Evolutionary conservation across 148 eudicot genomes (phyloP).

Genomic region (Pharnaceum exiguum): DNA sequence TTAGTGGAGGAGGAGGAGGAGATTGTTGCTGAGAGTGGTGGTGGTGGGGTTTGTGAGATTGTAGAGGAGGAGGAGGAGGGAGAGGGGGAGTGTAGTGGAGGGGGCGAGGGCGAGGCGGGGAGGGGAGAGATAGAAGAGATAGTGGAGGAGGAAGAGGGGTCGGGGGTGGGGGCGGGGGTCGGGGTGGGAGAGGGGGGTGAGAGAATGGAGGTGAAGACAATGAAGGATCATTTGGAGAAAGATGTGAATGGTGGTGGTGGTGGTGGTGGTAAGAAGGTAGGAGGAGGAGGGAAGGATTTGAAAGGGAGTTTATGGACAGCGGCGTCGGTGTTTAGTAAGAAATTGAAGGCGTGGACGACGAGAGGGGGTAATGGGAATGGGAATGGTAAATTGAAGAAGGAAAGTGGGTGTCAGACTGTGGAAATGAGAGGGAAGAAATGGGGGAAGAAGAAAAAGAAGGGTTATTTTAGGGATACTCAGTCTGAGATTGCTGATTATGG

Average conservation of each 20-base stretch:
- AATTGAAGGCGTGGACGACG: constrained; percentile 58
- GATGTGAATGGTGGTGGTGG: too few species aligned
- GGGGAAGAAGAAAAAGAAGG: too few species aligned
- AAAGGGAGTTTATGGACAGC: constrained; percentile 78
- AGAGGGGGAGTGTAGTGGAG: not conserved
- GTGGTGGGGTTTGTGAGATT: constrained; percentile 17
- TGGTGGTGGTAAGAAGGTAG: constrained; percentile 59
- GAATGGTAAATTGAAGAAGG: constrained; percentile 30
- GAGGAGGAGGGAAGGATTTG: constrained; percentile 40
- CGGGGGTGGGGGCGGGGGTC: not conserved
- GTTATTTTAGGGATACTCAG: constrained; percentile 75
- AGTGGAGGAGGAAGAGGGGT: not conserved
- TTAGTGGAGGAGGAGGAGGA: constrained; percentile 31
- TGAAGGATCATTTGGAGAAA: constrained; percentile 67
- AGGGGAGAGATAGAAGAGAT: not conserved
- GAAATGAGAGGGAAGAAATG: constrained; percentile 31
- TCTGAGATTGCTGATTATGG: constrained; percentile 93
- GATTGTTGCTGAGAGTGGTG: constrained; percentile 23
- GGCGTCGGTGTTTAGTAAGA: constrained; percentile 85
- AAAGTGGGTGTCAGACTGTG: constrained; percentile 15
- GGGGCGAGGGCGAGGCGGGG: not conserved
- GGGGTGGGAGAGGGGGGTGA: constrained; percentile 18
- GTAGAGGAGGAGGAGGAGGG: not conserved
- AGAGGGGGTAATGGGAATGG: constrained; percentile 51
- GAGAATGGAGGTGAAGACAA: constrained; percentile 39